Evolutionary conservation across 2,329 filamentous ascomycete genomes (phyloP).

Genomic region (Chrysoporthe austroafricana): DNA sequence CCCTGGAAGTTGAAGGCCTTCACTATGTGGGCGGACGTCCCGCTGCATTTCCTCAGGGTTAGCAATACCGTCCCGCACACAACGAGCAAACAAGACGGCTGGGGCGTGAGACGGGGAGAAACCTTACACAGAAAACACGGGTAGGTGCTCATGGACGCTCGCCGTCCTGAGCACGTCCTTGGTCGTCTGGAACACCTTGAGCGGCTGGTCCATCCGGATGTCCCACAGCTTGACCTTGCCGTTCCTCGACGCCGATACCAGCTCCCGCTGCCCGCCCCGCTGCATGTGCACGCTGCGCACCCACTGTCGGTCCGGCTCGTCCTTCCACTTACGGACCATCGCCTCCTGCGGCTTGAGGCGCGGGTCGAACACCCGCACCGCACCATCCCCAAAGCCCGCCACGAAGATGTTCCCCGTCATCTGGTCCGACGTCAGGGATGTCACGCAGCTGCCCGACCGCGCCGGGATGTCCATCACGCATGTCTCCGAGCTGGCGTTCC

Average conservation of each 20-base stretch:
- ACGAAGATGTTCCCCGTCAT: slow-evolving; percentile 97
- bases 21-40: slow-evolving; percentile 84
- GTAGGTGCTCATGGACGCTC: slow-evolving; percentile 93
- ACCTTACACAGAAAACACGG: slow-evolving; percentile 90
- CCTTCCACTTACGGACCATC: slow-evolving; percentile 97
- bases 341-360: slow-evolving; percentile 80
- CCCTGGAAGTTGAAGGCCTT: slow-evolving; percentile 92
- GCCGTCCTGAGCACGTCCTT: slow-evolving; percentile 80
- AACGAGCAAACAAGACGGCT: neutral
- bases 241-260: slow-evolving; percentile 87
- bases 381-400: slow-evolving; percentile 94
- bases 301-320: slow-evolving; percentile 85
- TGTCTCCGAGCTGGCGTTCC: slow-evolving; percentile 92
- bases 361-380: slow-evolving; percentile 91
- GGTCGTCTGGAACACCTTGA: slow-evolving; percentile 75
- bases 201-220: slow-evolving; percentile 80
- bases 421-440: slow-evolving; percentile 93
- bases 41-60: slow-evolving; percentile 57
- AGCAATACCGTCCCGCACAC: neutral
- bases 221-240: slow-evolving; percentile 97
- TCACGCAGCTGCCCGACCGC: slow-evolving; percentile 92
- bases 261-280: slow-evolving; percentile 87
- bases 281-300: slow-evolving; percentile 97
- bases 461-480: slow-evolving; percentile 94
- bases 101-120: neutral